These are phyloP conservation scores for Epichloe sylvatica DNA, from an alignment of 2,329 filamentous ascomycete genomes.

Conservation along the genomic window DNA sequence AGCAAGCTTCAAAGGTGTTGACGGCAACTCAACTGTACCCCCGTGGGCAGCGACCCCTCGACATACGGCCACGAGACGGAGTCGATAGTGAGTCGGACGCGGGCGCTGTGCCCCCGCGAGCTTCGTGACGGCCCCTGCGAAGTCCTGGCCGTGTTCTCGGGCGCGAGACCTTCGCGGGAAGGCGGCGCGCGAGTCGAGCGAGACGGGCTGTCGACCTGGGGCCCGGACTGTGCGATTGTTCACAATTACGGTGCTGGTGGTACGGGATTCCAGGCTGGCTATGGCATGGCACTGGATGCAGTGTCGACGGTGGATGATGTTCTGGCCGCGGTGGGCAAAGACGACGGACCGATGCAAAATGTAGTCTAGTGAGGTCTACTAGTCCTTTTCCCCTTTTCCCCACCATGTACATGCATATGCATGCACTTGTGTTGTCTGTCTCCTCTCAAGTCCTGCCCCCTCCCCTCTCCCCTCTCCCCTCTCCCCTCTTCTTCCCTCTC, in stretches of 20 bases:
- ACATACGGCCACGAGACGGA: conserved; percentile 23
- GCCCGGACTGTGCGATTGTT: conserved; percentile 15
- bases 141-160: conserved; percentile 20
- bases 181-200: conserved; percentile 32
- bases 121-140: conserved; percentile 14
- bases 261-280: conserved; percentile 30
- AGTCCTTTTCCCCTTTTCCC: too few relatives aligned
- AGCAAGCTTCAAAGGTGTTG: background rate
- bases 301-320: conserved; percentile 17
- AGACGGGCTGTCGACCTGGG: conserved; percentile 16
- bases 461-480: too few relatives aligned
- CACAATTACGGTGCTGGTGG: conserved; percentile 33
- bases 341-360: too few relatives aligned
- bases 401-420: too few relatives aligned
- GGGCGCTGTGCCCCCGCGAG: conserved; percentile 15
- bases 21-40: background rate
- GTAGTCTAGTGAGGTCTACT: too few relatives aligned
- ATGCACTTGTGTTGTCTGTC: too few relatives aligned
- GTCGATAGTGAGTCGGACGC: conserved; percentile 24
- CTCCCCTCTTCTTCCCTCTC: too few relatives aligned
- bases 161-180: conserved; percentile 22
- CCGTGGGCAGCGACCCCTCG: conserved; percentile 15
- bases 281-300: conserved; percentile 25
- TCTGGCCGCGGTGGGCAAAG: conserved; percentile 8
- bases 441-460: too few relatives aligned